Conservation (phyloP, 148 eudicot species). For the Vaccinium vitisidaea region DNA sequence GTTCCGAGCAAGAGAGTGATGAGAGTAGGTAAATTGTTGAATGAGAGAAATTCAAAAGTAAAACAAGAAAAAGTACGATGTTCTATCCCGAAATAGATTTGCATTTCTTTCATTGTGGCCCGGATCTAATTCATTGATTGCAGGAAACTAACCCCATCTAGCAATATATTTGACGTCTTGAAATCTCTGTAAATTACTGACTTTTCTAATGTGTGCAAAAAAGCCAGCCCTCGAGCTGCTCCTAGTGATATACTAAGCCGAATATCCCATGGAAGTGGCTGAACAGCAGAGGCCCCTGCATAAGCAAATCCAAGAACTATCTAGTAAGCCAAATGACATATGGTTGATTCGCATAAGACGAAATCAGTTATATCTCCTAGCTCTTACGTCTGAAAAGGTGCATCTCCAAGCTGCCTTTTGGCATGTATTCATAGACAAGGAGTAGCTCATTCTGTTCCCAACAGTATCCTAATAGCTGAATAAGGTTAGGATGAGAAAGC, state of each 20-base stretch:
- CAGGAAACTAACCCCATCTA: constrained; percentile 60
- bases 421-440: constrained; percentile 83
- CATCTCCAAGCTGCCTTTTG: constrained; percentile 78
- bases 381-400: constrained; percentile 82
- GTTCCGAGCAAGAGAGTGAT: no score
- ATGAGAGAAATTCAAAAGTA: no score
- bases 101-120: neutral
- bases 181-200: constrained; percentile 73
- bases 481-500: constrained; percentile 82
- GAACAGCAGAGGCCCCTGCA: constrained; percentile 66
- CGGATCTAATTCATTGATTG: neutral
- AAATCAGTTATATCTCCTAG: neutral
- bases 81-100: neutral
- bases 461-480: constrained; percentile 75
- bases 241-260: constrained; percentile 73
- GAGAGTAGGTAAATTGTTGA: no score
- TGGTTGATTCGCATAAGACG: neutral
- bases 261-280: constrained; percentile 82
- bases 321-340: neutral
- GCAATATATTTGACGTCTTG: constrained; percentile 82
- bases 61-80: no score
- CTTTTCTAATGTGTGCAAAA: constrained; percentile 61
- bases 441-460: constrained; percentile 71
- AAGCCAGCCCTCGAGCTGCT: constrained; percentile 77
- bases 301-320: neutral